Percentiles rank a stretch among this genome's conserved stretches.
Conservation (phyloP, 768 basidiomycete genomes). For the Macrolepiota fuliginosa region DNA sequence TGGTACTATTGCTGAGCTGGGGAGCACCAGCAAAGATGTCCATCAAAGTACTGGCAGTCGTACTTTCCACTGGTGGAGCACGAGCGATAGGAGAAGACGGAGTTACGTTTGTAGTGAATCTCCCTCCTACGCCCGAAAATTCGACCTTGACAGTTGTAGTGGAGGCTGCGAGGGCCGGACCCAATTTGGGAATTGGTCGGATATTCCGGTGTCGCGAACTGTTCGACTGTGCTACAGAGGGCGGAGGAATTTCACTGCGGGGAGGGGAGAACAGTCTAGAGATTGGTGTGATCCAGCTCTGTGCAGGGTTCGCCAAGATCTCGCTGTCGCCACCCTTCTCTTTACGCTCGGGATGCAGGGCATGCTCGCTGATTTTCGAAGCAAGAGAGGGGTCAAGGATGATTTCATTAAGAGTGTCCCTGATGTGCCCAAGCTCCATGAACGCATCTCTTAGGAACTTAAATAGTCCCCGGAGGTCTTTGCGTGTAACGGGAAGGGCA, state of each 20-base stretch:
- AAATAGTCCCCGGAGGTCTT: constrained; percentile 80
- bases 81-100: constrained; percentile 19
- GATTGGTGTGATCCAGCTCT: constrained; percentile 83
- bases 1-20: constrained; percentile 24
- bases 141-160: constrained; percentile 95
- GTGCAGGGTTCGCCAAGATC: constrained; percentile 50
- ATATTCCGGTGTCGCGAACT: constrained; percentile 28
- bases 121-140: constrained; percentile 69
- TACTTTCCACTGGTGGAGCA: constrained; percentile 12
- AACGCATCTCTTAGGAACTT: constrained; percentile 86
- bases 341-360: constrained; percentile 31
- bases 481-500: constrained; percentile 61
- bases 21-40: constrained; percentile 94
- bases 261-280: constrained; percentile 66
- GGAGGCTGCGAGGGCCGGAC: constrained; percentile 83
- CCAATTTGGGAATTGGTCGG: constrained; percentile 72
- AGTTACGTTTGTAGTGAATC: constrained; percentile 38
- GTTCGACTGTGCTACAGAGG: constrained; percentile 17
- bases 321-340: not conserved
- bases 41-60: constrained; percentile 46
- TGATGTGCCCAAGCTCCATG: constrained; percentile 76
- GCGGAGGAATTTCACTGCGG: constrained; percentile 21
- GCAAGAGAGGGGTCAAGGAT: constrained; percentile 86
- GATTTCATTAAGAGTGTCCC: constrained; percentile 83
- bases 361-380: constrained; percentile 64